Percentiles rank a stretch among this genome's conserved stretches.
Conservation (phyloP, 2,329 filamentous ascomycete genomes). For the Pezicula rhizophila region DNA sequence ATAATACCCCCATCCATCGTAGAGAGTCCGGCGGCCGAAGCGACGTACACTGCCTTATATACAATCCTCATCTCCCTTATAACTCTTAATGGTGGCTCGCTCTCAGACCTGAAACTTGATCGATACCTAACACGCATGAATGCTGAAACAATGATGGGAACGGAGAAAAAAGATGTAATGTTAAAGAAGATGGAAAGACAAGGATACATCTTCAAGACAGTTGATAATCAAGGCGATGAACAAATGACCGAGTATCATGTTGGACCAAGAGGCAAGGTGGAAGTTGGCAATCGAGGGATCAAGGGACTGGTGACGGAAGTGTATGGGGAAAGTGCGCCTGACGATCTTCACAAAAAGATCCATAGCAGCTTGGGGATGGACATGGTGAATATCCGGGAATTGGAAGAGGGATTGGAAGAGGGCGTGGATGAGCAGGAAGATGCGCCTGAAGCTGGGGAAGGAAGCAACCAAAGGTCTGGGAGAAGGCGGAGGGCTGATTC, state of each 20-base stretch:
- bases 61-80: slow-evolving; percentile 76
- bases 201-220: slow-evolving; percentile 71
- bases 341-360: slow-evolving; percentile 54
- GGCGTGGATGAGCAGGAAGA: slow-evolving; percentile 14
- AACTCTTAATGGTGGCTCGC: slow-evolving; percentile 61
- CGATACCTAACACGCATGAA: slow-evolving; percentile 71
- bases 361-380: slow-evolving; percentile 54
- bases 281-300: slow-evolving; percentile 74
- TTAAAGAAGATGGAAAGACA: slow-evolving; percentile 73
- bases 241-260: slow-evolving; percentile 76
- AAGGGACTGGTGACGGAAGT: slow-evolving; percentile 60
- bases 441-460: slow-evolving; percentile 15
- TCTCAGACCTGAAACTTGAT: slow-evolving; percentile 74
- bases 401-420: slow-evolving; percentile 3
- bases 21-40: slow-evolving; percentile 61
- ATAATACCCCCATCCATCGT: slow-evolving; percentile 65
- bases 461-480: slow-evolving; percentile 13
- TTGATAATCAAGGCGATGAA: slow-evolving; percentile 66
- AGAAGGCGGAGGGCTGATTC: slow-evolving; percentile 11
- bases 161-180: slow-evolving; percentile 69
- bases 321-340: slow-evolving; percentile 43
- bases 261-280: slow-evolving; percentile 77
- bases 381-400: slow-evolving; percentile 7
- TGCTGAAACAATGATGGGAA: slow-evolving; percentile 63
- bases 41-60: slow-evolving; percentile 76